phyloP scores from a whole-genome alignment of 352 stramenopile species.

The Globisporangium perplexum region DNA sequence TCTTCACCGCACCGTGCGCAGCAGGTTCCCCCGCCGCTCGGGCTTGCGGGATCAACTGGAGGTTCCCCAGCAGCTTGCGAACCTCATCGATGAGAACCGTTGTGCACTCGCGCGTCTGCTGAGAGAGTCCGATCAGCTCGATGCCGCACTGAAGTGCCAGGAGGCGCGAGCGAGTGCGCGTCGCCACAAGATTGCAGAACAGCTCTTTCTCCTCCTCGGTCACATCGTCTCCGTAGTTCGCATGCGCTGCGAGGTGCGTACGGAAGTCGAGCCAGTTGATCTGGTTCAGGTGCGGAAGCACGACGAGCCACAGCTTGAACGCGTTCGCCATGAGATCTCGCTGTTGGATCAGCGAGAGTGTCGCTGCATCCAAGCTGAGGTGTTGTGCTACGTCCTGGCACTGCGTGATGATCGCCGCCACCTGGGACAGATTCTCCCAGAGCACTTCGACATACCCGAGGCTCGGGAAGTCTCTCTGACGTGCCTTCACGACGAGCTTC shows the following conservation, averaged over 20 bases:
- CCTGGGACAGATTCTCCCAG: slow-evolving; percentile 80
- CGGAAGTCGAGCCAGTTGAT: slow-evolving; percentile 59
- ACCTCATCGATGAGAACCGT: slow-evolving; percentile 20
- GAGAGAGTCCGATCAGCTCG: slow-evolving; percentile 21
- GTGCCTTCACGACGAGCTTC: slow-evolving; percentile 24
- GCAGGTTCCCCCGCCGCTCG: background rate
- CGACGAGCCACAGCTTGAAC: slow-evolving; percentile 59
- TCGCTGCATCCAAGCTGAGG: slow-evolving; percentile 16
- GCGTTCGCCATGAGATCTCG: slow-evolving; percentile 35
- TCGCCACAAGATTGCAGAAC: slow-evolving; percentile 50
- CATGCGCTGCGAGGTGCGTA: slow-evolving; percentile 38
- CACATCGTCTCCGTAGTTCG: slow-evolving; percentile 37
- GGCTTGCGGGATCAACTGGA: slow-evolving; percentile 22
- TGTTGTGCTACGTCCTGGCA: slow-evolving; percentile 21
- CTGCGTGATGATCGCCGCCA: slow-evolving; percentile 52
- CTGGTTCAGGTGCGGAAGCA: slow-evolving; percentile 41
- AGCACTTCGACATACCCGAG: slow-evolving; percentile 30
- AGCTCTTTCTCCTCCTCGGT: slow-evolving; percentile 51
- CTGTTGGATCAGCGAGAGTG: slow-evolving; percentile 33
- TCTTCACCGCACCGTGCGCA: background rate
- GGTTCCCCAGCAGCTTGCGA: slow-evolving; percentile 18
- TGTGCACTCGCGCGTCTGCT: slow-evolving; percentile 23
- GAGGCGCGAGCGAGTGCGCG: slow-evolving; percentile 22
- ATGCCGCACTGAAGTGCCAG: slow-evolving; percentile 39
- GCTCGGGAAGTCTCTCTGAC: slow-evolving; percentile 14